Evolutionary conservation across 2,329 filamentous ascomycete species (phyloP).

Genomic region (Trichoderma simmonsii): DNA sequence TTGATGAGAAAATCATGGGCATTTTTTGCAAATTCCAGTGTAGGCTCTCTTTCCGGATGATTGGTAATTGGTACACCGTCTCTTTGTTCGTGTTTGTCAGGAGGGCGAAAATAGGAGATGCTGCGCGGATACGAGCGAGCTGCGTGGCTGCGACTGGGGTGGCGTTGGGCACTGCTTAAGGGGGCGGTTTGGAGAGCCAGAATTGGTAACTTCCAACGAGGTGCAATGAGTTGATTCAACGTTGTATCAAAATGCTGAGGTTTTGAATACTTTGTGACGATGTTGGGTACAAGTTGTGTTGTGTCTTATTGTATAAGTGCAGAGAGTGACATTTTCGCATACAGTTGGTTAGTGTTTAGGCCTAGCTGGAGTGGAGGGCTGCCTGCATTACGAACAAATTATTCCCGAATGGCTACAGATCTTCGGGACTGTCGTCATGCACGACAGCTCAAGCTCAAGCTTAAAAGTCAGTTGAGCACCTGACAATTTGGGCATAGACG

Average conservation of each 20-base stretch:
- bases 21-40: neutral
- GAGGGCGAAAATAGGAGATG: neutral
- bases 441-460: neutral
- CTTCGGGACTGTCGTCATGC: constrained; percentile 8
- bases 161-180: neutral
- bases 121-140: neutral
- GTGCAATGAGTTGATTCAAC: neutral
- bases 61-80: neutral
- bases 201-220: neutral
- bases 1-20: neutral
- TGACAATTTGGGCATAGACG: neutral
- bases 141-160: neutral
- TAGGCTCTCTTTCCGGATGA: neutral
- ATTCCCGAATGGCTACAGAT: constrained; percentile 8
- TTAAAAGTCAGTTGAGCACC: neutral
- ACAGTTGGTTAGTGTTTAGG: neutral
- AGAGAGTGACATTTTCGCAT: neutral
- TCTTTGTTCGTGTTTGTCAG: neutral
- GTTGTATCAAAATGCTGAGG: neutral
- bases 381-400: neutral
- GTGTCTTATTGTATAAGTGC: neutral
- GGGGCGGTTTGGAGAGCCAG: neutral
- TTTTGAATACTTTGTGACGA: neutral
- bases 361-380: neutral
- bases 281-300: neutral